Conservation (phyloP, 164 flowering plant genomes). For the Stephania yunnanensis region DNA sequence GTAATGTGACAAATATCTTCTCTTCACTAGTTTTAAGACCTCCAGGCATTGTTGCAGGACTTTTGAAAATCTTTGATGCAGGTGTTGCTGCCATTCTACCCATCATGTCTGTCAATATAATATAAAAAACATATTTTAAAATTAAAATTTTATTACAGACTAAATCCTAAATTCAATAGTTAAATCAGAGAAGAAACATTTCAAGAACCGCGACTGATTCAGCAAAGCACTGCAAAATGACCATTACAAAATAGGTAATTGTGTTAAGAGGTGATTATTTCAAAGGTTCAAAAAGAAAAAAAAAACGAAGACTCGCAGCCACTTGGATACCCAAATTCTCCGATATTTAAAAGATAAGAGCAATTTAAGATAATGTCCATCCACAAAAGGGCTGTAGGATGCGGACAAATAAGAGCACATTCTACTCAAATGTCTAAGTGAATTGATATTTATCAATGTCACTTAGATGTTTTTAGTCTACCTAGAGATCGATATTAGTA, state of each 20-base stretch:
- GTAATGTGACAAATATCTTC: constrained; percentile 71
- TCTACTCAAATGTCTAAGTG: background rate
- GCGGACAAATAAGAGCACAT: background rate
- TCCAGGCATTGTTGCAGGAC: constrained; percentile 46
- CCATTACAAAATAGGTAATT: background rate
- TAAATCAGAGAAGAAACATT: background rate
- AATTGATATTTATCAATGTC: no score
- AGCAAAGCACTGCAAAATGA: background rate
- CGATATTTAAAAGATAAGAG: background rate
- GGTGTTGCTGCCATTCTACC: constrained; percentile 52
- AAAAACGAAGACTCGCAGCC: background rate
- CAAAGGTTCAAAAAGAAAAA: background rate
- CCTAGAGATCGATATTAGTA: no score
- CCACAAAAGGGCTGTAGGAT: background rate
- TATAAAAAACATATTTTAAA: background rate
- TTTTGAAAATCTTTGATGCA: constrained; percentile 39
- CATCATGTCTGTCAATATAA: constrained; percentile 23
- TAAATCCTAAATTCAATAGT: background rate
- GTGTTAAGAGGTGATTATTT: background rate
- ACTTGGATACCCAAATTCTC: background rate
- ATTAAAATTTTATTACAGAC: background rate
- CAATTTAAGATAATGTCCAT: background rate
- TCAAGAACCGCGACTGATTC: background rate
- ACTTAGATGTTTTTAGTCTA: no score
- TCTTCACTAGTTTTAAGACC: constrained; percentile 51